Evolutionary conservation across 768 basidiomycete genomes (phyloP).

Genomic region (Suillus decipiens): DNA sequence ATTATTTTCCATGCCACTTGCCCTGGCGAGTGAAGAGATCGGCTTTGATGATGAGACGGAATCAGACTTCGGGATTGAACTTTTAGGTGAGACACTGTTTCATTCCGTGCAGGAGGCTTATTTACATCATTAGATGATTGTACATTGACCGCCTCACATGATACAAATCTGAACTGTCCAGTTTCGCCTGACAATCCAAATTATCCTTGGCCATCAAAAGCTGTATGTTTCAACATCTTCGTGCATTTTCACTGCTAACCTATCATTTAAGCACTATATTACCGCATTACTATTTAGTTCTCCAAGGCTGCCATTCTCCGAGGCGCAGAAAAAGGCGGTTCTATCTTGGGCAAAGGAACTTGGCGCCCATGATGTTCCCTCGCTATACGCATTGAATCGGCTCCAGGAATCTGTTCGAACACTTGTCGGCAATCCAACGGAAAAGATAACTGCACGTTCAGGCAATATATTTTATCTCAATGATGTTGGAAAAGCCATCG

Average conservation of each 20-base stretch:
- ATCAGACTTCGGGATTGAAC: background rate
- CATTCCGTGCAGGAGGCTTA: background rate
- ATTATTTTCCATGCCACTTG: conserved; percentile 9
- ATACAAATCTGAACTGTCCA: background rate
- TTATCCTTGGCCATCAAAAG: conserved; percentile 14
- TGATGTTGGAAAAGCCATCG: conserved; percentile 14
- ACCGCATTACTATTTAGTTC: conserved; percentile 36
- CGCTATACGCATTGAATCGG: conserved; percentile 24
- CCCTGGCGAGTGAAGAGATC: conserved; percentile 5
- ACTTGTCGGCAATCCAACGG: conserved; percentile 25
- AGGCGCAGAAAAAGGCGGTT: conserved; percentile 29
- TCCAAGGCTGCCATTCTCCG: conserved; percentile 31
- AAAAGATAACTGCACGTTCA: conserved; percentile 18
- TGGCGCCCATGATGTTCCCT: conserved; percentile 30
- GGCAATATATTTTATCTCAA: conserved; percentile 32
- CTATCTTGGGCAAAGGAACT: conserved; percentile 32
- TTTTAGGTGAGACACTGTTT: background rate
- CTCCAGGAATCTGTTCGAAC: conserved; percentile 18
- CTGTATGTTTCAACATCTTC: conserved; percentile 2
- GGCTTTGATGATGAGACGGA: conserved; percentile 32
- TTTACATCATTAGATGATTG: background rate
- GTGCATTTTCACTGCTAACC: background rate
- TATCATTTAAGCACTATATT: conserved; percentile 24
- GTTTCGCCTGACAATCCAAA: conserved; percentile 33
- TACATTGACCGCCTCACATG: background rate